Base-by-base conservation (phyloP, 176 grass and related monocot species). In the Elymus sibiricus region DNA sequence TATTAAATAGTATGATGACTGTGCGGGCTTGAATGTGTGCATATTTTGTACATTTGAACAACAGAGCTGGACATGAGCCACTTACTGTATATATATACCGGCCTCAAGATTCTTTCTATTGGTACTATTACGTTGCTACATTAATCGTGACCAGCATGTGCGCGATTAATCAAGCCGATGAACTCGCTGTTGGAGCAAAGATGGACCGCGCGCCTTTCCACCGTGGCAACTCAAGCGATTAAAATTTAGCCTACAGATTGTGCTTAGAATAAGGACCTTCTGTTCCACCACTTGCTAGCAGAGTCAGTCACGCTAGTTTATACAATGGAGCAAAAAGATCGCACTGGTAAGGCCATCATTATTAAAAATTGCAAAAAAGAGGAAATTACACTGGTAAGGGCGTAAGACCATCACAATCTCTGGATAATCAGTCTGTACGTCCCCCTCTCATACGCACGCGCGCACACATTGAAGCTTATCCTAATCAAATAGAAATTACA, bases 181-280 rank as follows among this genome's bases (percentile, higher is more conserved):
- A 9, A 88, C 49, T 53, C 43, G 4, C 4, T 6, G 43, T 51
- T 82, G 31, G 31, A 87, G 47, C 60, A 87, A 87, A 63, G 53
- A 19, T 80, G 47, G 76, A 81, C 76, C 38, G 2, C 7, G 2
- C 53, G 69, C 81, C 27, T 77, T 88, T 85, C 76, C 32, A 76
- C 70, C 32, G 2, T 85, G 86, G 82, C 86, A 78, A 72, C 86
- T 91, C 40, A 16, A 6, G 31, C 53, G 26, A 85, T 72, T 88
- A 81, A 85, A 91, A 71, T 82, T 91, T 78, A 35, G 40, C 35
- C 40, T 24, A 64, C 70, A 70, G 42, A 64, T 10, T 82, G 70
- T 72, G 21, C 31, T 27, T 64, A 43, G 63, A 85, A 81, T 82
- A 72, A 78, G 71, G 34, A 88, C 6, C 19, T 85, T 88, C 77